Conservation (phyloP, 371 early-diverging fungal genomes). For the Blakeslea trispora region DNA sequence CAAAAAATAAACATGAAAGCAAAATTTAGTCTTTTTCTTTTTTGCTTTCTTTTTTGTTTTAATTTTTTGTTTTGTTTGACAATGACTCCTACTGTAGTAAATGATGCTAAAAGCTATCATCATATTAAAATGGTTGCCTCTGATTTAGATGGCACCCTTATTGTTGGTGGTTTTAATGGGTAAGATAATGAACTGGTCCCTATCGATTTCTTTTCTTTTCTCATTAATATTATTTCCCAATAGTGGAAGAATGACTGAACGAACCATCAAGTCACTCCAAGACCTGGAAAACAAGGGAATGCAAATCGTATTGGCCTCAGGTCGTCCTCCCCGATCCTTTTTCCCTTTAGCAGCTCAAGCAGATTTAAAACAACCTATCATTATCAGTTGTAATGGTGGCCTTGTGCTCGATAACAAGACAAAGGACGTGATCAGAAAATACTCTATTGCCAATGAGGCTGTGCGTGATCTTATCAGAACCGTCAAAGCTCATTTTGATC, state of each 20-base stretch:
- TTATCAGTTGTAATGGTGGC: conserved; percentile 44
- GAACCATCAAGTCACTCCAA: conserved; percentile 33
- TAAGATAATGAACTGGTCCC: no score
- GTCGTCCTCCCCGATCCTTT: conserved; percentile 41
- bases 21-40: no score
- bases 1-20: no score
- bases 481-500: conserved; percentile 29
- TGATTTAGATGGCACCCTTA: conserved; percentile 44
- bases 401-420: conserved; percentile 37
- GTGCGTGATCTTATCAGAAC: conserved; percentile 24
- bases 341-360: conserved; percentile 34
- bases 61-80: background rate
- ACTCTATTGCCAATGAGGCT: conserved; percentile 31
- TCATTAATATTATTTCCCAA: no score
- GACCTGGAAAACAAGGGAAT: conserved; percentile 33
- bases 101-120: conserved; percentile 8
- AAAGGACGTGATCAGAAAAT: conserved; percentile 31
- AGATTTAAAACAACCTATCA: conserved; percentile 25
- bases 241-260: conserved; percentile 29
- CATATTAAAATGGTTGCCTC: conserved; percentile 40
- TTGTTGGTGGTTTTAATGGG: conserved; percentile 31
- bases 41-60: background rate
- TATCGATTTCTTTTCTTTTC: no score
- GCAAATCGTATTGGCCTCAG: conserved; percentile 40
- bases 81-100: conserved; percentile 11